Percentiles rank a stretch among this genome's conserved stretches.
Evolutionary conservation across 1,284 basidiomycete species (phyloP).

Genomic region (Microbotryomycetes sp.): DNA sequence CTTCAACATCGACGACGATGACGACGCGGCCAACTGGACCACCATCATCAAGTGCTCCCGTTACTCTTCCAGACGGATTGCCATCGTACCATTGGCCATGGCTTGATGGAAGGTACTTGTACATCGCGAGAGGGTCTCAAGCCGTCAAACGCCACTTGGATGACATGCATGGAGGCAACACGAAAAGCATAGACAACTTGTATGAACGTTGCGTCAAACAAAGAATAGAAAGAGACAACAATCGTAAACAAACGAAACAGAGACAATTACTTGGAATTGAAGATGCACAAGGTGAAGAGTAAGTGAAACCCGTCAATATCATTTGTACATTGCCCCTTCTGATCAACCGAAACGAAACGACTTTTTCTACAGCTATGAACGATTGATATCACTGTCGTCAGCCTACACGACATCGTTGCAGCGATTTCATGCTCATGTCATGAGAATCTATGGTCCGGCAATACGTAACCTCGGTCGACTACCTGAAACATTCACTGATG

Average conservation of each 20-base stretch:
- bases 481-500: constrained; percentile 26
- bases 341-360: neutral
- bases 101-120: constrained; percentile 28
- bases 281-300: neutral
- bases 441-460: constrained; percentile 30
- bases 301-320: no score
- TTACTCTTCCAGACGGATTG: neutral
- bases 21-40: neutral
- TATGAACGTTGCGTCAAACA: constrained; percentile 6
- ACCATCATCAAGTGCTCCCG: neutral
- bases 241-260: neutral
- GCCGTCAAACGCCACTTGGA: constrained; percentile 18
- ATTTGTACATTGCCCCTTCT: neutral
- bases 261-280: neutral
- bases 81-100: constrained; percentile 25
- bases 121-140: constrained; percentile 19
- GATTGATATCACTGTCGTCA: constrained; percentile 18
- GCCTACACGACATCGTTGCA: constrained; percentile 20
- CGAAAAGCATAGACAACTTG: constrained; percentile 16
- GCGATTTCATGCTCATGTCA: constrained; percentile 27
- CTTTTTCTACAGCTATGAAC: constrained; percentile 13
- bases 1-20: neutral
- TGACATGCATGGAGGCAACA: constrained; percentile 20
- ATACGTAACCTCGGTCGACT: constrained; percentile 19
- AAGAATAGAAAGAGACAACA: neutral